A percentile compares a stretch with the other conserved stretches of the same genome.
These are phyloP conservation scores for Sergeia podlipaevii DNA, from an alignment of 208 protist species.

Conservation along the genomic window DNA sequence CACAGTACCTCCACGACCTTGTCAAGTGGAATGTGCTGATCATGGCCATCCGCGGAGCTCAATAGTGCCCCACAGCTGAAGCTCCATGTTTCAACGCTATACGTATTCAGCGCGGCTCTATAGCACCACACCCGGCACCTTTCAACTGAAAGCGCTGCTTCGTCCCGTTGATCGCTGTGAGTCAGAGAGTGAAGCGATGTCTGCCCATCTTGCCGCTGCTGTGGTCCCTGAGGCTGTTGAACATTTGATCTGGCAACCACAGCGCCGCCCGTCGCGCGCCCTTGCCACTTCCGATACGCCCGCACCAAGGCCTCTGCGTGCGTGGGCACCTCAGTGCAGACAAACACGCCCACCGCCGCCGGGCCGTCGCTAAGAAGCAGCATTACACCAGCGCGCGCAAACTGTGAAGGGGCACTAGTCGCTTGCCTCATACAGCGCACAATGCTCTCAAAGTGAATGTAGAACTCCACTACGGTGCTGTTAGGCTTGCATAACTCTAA, in stretches of 20 bases:
- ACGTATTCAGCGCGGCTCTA: no score
- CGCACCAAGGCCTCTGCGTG: conserved; percentile 28
- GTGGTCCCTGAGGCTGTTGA: neutral
- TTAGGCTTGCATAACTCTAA: neutral
- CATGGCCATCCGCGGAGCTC: no score
- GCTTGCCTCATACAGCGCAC: conserved; percentile 2
- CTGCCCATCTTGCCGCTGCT: neutral
- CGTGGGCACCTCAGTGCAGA: conserved; percentile 35
- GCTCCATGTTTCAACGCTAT: no score
- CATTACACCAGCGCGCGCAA: conserved; percentile 39
- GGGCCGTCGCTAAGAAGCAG: conserved; percentile 31
- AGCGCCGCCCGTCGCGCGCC: neutral
- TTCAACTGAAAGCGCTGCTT: no score
- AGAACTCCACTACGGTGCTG: conserved; percentile 9
- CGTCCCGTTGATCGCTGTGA: no score
- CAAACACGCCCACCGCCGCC: conserved; percentile 31
- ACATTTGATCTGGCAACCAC: neutral
- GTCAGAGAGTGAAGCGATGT: neutral
- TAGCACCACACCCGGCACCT: no score
- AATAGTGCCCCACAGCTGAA: no score
- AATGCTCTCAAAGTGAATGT: conserved; percentile 17
- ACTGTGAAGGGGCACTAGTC: conserved; percentile 22
- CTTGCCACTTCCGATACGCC: conserved; percentile 18
- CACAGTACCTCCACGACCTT: no score
- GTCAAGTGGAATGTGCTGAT: no score